A percentile compares a stretch with the other conserved stretches of the same genome.
Evolutionary conservation across 371 early-diverging fungal genomes (phyloP).

Genomic region (Polyrhizophydium stewartii): DNA sequence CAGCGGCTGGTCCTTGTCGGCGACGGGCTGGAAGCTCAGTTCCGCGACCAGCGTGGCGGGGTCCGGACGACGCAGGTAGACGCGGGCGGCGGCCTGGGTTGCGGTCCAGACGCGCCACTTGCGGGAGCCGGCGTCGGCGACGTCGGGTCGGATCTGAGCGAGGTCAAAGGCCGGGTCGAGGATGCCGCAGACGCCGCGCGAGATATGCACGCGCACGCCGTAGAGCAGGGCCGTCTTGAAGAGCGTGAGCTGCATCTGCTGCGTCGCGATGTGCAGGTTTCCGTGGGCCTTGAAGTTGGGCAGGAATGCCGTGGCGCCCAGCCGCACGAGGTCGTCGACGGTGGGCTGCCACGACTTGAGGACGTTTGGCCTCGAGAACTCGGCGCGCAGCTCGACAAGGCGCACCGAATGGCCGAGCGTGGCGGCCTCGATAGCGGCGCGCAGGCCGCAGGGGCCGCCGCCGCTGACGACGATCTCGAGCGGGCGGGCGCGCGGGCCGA

Average conservation of each 20-base stretch:
- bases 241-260: constrained; percentile 27
- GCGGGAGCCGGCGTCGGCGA: background rate
- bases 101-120: constrained; percentile 22
- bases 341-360: constrained; percentile 33
- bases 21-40: background rate
- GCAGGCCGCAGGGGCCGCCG: constrained; percentile 37
- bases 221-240: constrained; percentile 28
- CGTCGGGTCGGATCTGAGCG: background rate
- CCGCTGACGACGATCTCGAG: constrained; percentile 13
- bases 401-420: constrained; percentile 19
- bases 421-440: constrained; percentile 29
- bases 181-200: constrained; percentile 28
- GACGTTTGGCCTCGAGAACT: constrained; percentile 35
- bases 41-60: background rate
- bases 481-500: background rate
- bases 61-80: constrained; percentile 5
- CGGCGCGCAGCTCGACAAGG: constrained; percentile 26
- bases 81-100: constrained; percentile 21
- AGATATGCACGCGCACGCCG: constrained; percentile 20
- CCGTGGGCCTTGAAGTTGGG: constrained; percentile 23
- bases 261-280: constrained; percentile 25
- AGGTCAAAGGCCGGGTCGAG: constrained; percentile 14
- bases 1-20: constrained; percentile 13
- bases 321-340: constrained; percentile 20
- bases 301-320: constrained; percentile 25